Base-by-base conservation (phyloP, 2,329 filamentous ascomycete genomes). In the Diplodia corticola region DNA sequence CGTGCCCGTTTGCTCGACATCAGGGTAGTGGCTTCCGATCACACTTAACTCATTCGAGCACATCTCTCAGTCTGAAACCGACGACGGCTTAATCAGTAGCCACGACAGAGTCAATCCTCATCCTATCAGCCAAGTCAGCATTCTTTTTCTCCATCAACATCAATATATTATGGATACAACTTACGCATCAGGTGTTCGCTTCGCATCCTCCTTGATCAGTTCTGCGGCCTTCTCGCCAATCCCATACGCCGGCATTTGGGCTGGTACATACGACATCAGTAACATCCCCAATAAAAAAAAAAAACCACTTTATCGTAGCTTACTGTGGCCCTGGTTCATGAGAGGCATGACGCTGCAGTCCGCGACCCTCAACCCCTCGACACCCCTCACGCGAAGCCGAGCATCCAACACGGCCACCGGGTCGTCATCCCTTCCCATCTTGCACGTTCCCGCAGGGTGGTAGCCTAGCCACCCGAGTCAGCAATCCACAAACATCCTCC, bases 231-330 rank as follows among this genome's bases (percentile, higher is more conserved):
- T 71, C 30, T 77, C 74, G 0, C 73, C 75, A 24, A 76, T 73
- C 0, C 71, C 75, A 68, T 74, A 77, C 26, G 73, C 74, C n/a
- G 74, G 73, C 74, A 76, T 76, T 69, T 76, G 74, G 57, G 75
- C 73, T 63, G 26, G 6, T 15, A 17, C 17, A n/a, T n/a, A n/a
- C n/a, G n/a, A n/a, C n/a, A n/a, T n/a, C n/a, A n/a, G n/a, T n/a
- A n/a, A n/a, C n/a, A n/a, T n/a, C n/a, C n/a, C n/a, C n/a, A n/a
- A n/a, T n/a, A n/a, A n/a, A n/a, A n/a, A n/a, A 35, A 10, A 35
- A 13, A 10, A 9, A 10, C 12, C 0, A 35, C 7, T 35, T 35
- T 7, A 48, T 24, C 15, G 30, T 6, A 33, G 44, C 48, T 63
- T 12, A 63, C 60, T 65, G 57, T 77, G 74, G 12, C 74, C 75